Conservation (phyloP, 2,329 filamentous ascomycete species). For the Trichoderma aggressivum region DNA sequence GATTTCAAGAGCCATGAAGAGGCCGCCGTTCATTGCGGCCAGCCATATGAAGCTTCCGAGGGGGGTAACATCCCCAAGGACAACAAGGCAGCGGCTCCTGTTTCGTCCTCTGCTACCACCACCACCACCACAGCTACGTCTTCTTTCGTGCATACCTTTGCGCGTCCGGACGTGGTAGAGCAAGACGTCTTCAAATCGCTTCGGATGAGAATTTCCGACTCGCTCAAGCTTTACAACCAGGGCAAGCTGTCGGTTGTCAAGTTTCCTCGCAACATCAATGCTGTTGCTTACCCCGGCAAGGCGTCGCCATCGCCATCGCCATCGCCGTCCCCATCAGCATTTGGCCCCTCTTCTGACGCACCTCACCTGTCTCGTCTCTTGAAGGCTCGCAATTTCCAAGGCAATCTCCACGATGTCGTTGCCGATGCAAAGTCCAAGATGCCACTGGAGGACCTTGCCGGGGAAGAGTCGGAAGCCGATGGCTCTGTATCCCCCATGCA, state of each 20-base stretch:
- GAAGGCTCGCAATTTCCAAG: conserved; percentile 56
- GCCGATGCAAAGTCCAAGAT: conserved; percentile 56
- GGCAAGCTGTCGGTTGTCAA: conserved; percentile 49
- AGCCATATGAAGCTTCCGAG: conserved; percentile 61
- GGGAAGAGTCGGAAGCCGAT: conserved; percentile 52
- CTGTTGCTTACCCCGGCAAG: conserved; percentile 8
- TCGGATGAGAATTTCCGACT: conserved; percentile 51
- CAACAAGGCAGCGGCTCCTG: conserved; percentile 23
- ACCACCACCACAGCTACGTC: not conserved
- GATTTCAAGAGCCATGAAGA: conserved; percentile 96
- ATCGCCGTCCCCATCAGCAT: not conserved
- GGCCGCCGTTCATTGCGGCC: conserved; percentile 82
- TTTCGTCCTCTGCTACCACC: conserved; percentile 10
- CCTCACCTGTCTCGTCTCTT: conserved; percentile 67
- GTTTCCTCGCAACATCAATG: conserved; percentile 27
- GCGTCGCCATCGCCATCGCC: not conserved
- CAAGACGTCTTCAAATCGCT: conserved; percentile 51
- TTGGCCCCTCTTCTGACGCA: conserved; percentile 48
- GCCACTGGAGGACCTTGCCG: conserved; percentile 49
- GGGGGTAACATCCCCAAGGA: conserved; percentile 24
- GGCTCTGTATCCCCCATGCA: conserved; percentile 19
- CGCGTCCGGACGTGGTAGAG: conserved; percentile 47
- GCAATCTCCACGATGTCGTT: conserved; percentile 58
- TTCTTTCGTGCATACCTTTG: conserved; percentile 34
- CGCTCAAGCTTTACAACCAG: conserved; percentile 50